Base-by-base conservation (phyloP, 257 asterid species). In the Cruciata laevipes region DNA sequence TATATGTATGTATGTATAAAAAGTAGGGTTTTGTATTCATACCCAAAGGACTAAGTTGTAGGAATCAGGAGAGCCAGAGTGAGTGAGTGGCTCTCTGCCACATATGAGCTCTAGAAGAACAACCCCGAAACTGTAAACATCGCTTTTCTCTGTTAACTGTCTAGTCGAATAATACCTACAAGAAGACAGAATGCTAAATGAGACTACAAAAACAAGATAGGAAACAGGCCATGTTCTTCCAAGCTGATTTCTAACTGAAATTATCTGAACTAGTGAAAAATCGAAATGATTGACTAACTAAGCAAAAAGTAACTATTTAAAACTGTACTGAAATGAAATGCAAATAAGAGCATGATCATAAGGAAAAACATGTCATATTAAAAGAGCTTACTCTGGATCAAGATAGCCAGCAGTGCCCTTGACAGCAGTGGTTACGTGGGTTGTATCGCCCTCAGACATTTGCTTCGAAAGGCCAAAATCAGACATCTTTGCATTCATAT, bases 341-440 rank as follows among this genome's bases (percentile, higher is more conserved):
- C 42, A 37, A 13, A 42, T 42, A 42, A 13, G 51, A 37, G 42
- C 3, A 37, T 37, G 42, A 37, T 37, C 42, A 37, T 37, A 9
- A 12, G 18, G 51, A 42, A 42, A 42, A 14, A 42, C 49, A 40
- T 40, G 51, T 42, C 16, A 12, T 40, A 3, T 40, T 11, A 10
- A 40, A 40, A 9, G 65, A 51, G 61, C 81, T 67, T 81, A 92
- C 98, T 92, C 98, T 8, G 98, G 98, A 84, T 92, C 98, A 61
- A 92, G 89, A 75, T 92, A 92, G 75, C 98, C 98, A 37, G 97
- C 97, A 30, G 96, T 89, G 84, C 97, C 97, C 76, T 89, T 89
- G 69, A 89, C 96, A 23, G 82, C 77, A 31, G 98, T 92, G 55
- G 97, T 92, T 24, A 92, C 83, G 75, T 87, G 96, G 53, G 95